Evolutionary conservation across 345 rosid genomes (phyloP), one percentile per base, ranked within the genome.

Genomic region (Excoecaria cochinchinensis): DNA sequence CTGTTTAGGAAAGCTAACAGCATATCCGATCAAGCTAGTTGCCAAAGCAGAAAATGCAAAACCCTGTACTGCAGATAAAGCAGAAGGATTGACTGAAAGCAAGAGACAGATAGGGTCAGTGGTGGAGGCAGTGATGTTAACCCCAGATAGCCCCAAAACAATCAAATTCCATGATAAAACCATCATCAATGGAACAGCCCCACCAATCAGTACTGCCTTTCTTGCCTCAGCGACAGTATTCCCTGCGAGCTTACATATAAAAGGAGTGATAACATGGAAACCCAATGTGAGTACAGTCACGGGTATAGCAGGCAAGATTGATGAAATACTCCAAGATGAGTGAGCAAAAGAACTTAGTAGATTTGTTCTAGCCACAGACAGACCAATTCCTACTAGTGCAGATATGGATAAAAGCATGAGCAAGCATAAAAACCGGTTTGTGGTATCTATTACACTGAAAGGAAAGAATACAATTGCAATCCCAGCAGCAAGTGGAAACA

Each of bases 191-290:
- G 98, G 97, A 77, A 90, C 87, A 76, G 78, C 74, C 72, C 96
- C 94, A 8, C 96, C 97, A 46, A 88, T 74, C 64, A 94, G 70
- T n/a, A 94, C 69, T 1, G 95, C 98, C 76, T 89, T 92, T 21
- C 93, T 74, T 63, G 98, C 92, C 58, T 90, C 93, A 0, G 81
- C 72, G 52, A 87, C 86, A 10, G 89, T 74, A 68, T 89, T 84
- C 57, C 97, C 96, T 1, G 93, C 95, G 24, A 94, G 78, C 74
- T 89, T 94, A 71, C 97, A 92, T 79, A 90, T 86, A 78, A 92
- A 94, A 76, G 96, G 96, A 74, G 96, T 94, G 69, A 94, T 89
- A 50, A 94, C 97, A 85, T 94, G 97, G 82, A 92, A 94, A 48
- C 97, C 98, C 60, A 94, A 84, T 22, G 97, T 90, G 73, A 94